These are phyloP conservation scores for Dillenia suffruticosa DNA, from an alignment of 164 flowering plant genomes.

Conservation along the genomic window DNA sequence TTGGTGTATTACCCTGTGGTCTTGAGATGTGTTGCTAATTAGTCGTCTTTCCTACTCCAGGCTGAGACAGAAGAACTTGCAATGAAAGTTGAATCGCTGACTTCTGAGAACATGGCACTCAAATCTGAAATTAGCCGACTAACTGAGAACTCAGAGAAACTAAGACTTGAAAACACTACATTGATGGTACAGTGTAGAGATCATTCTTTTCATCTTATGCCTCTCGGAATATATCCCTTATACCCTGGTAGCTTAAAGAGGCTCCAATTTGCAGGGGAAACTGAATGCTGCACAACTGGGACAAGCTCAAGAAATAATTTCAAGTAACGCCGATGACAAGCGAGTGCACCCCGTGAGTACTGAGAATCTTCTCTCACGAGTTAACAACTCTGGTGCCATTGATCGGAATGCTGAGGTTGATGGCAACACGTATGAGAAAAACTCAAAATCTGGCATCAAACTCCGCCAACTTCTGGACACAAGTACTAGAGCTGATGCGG, in stretches of 20 bases:
- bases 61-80: conserved; percentile 90
- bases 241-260: background rate
- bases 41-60: conserved; percentile 24
- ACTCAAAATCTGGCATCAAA: conserved; percentile 50
- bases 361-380: conserved; percentile 72
- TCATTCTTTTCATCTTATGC: background rate
- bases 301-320: conserved; percentile 18
- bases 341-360: conserved; percentile 34
- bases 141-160: conserved; percentile 51
- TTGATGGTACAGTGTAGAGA: conserved; percentile 43
- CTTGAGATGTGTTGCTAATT: no score
- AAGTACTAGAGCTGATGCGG: conserved; percentile 73
- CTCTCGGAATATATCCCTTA: background rate
- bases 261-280: conserved; percentile 45
- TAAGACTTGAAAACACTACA: conserved; percentile 58
- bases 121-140: conserved; percentile 62
- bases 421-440: conserved; percentile 39
- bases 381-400: conserved; percentile 46
- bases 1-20: no score
- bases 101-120: conserved; percentile 61
- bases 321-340: conserved; percentile 25
- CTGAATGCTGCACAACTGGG: conserved; percentile 35
- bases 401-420: conserved; percentile 34
- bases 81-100: conserved; percentile 59
- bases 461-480: conserved; percentile 77